These are phyloP conservation scores for Cladosporium austrohemisphaericum DNA, from an alignment of 2,329 filamentous ascomycete genomes.

Conservation along the genomic window DNA sequence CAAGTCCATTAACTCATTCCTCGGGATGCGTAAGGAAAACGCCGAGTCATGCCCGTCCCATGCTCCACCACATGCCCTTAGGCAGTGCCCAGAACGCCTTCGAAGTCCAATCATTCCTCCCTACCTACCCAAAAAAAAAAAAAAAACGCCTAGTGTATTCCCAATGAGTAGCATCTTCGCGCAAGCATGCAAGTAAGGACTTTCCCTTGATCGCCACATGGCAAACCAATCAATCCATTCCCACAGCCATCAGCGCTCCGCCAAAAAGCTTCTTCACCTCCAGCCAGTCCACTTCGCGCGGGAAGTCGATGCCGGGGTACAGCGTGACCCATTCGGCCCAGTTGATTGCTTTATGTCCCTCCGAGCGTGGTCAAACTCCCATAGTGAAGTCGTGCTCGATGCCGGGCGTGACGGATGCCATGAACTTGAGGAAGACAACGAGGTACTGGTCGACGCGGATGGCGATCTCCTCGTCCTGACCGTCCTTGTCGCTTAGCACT, in stretches of 20 bases:
- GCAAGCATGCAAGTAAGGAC: too few species aligned
- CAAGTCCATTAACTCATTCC: too few species aligned
- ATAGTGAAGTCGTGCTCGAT: slow-evolving; percentile 99
- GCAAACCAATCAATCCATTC: slow-evolving; percentile 20
- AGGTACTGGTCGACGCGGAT: slow-evolving; percentile 87
- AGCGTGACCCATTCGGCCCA: slow-evolving; percentile 24
- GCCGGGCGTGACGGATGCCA: slow-evolving; percentile 75
- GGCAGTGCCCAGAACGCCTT: too few species aligned
- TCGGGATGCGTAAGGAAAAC: too few species aligned
- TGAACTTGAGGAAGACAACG: slow-evolving; percentile 80
- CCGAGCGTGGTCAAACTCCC: slow-evolving; percentile 62
- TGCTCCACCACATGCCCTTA: too few species aligned
- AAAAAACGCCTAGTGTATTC: too few species aligned
- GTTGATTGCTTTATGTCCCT: neutral
- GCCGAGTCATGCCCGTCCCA: too few species aligned
- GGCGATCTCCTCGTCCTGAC: slow-evolving; percentile 61
- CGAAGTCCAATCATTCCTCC: too few species aligned
- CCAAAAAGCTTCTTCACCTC: slow-evolving; percentile 29
- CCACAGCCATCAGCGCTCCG: slow-evolving; percentile 29
- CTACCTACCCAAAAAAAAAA: too few species aligned
- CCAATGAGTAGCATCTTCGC: too few species aligned
- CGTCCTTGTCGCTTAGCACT: slow-evolving; percentile 50
- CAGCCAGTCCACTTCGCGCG: slow-evolving; percentile 29
- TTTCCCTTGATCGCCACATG: too few species aligned
- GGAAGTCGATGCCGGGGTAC: slow-evolving; percentile 27